Percentiles rank a stretch among this genome's conserved stretches.
phyloP scores from a whole-genome alignment of 169 alveolate genomes.

The Sarcocystis neurona region DNA sequence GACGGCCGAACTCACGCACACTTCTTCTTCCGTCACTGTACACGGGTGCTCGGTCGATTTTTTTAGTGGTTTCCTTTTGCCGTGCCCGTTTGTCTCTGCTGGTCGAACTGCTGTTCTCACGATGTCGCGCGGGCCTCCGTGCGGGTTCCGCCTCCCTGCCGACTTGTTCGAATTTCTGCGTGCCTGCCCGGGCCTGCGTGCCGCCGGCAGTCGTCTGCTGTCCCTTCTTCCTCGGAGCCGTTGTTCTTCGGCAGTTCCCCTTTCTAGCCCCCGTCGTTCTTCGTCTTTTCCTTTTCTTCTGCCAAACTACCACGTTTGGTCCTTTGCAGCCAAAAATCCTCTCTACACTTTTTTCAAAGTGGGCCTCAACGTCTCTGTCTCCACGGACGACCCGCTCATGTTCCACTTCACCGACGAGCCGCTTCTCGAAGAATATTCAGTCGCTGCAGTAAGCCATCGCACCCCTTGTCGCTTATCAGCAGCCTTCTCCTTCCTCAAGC shows the following conservation, averaged over 20 bases:
- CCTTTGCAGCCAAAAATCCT: constrained; percentile 85
- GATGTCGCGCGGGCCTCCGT: too few species aligned
- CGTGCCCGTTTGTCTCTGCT: too few species aligned
- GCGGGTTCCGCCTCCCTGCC: too few species aligned
- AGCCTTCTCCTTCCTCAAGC: neutral
- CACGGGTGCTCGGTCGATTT: too few species aligned
- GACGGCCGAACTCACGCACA: too few species aligned
- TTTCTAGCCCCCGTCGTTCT: neutral
- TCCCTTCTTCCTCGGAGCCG: neutral
- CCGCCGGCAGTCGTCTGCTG: neutral
- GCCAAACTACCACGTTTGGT: too few species aligned
- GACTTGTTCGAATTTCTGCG: neutral
- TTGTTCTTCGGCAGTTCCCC: neutral
- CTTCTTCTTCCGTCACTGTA: too few species aligned
- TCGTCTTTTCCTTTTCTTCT: constrained; percentile 54
- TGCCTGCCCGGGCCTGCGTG: neutral
- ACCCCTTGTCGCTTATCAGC: too few species aligned
- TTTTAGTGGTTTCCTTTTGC: too few species aligned
- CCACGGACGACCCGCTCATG: constrained; percentile 94
- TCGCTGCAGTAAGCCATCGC: constrained; percentile 74
- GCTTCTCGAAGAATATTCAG: constrained; percentile 90
- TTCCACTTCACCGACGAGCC: constrained; percentile 92
- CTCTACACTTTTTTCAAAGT: constrained; percentile 83
- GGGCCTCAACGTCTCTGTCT: constrained; percentile 90
- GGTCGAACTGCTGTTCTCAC: too few species aligned